phyloP scores from a whole-genome alignment of 108 stramenopile species.

The Cyclotella atomus region DNA sequence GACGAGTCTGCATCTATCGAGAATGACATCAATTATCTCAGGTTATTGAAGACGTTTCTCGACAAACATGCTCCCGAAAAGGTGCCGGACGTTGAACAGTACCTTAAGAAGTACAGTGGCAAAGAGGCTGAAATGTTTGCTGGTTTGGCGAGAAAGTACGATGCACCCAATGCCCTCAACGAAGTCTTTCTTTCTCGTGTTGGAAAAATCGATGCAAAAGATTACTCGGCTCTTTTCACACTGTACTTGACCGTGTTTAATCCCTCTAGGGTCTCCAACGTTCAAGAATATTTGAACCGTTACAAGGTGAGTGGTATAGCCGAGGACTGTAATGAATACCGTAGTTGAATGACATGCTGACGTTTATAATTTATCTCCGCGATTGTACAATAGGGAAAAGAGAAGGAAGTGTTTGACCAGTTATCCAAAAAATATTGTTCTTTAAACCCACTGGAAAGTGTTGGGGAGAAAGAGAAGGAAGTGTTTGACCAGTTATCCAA shows the following conservation, averaged over 20 bases:
- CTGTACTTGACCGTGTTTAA: conserved; percentile 43
- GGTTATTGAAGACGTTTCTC: conserved; percentile 69
- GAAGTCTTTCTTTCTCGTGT: conserved; percentile 25
- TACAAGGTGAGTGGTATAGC: conserved; percentile 39
- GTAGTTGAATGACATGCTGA: not conserved
- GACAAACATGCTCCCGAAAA: conserved; percentile 70
- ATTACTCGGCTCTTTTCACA: conserved; percentile 28
- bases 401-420: conserved; percentile 24
- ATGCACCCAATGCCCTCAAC: conserved; percentile 64
- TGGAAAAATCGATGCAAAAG: conserved; percentile 22
- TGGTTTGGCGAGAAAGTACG: conserved; percentile 67
- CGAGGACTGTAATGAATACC: too few species aligned
- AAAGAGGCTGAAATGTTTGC: conserved; percentile 71
- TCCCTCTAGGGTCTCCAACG: conserved; percentile 33
- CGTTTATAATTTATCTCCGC: not conserved
- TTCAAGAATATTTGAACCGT: conserved; percentile 12
- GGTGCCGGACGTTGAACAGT: conserved; percentile 58
- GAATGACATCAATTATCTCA: conserved; percentile 53
- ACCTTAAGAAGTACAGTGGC: conserved; percentile 77
- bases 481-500: conserved; percentile 21
- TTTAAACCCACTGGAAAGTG: conserved; percentile 26
- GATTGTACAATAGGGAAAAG: conserved; percentile 17
- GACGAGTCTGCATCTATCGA: not conserved
- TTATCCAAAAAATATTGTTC: conserved; percentile 31
- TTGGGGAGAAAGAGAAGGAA: conserved; percentile 39